These are phyloP conservation scores for Arctium lappa DNA, from an alignment of 129 eudicot species.

Conservation along the genomic window DNA sequence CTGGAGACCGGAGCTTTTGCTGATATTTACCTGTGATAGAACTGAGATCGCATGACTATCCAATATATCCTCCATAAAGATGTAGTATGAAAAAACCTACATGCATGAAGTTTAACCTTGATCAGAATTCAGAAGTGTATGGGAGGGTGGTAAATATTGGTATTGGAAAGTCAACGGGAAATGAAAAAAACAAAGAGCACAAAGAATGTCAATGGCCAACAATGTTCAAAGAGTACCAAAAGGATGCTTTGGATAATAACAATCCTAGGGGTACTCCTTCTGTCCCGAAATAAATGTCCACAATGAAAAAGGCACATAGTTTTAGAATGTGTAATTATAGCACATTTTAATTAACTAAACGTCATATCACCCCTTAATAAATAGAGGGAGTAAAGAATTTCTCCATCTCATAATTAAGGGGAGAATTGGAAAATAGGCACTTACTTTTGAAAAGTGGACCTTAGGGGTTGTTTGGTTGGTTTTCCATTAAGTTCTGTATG, in stretches of 20 bases:
- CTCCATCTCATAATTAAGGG: background rate
- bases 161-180: background rate
- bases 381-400: background rate
- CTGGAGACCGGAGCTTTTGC: background rate
- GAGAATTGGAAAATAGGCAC: background rate
- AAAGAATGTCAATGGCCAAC: background rate
- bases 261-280: background rate
- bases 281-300: too few species aligned
- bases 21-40: slow-evolving; percentile 61
- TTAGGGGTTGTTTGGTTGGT: too few species aligned
- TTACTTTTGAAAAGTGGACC: background rate
- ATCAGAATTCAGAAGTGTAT: slow-evolving; percentile 14
- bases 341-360: background rate
- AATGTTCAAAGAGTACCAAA: background rate
- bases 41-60: slow-evolving; percentile 69
- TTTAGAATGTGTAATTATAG: background rate
- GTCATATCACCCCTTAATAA: background rate
- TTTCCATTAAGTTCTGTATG: too few species aligned
- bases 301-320: background rate
- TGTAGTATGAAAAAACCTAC: slow-evolving; percentile 73
- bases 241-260: background rate
- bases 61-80: slow-evolving; percentile 72
- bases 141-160: background rate
- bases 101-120: slow-evolving; percentile 26
- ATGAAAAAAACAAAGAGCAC: background rate